Conservation (phyloP, 768 basidiomycete genomes). For the Podaxis pistillaris region DNA sequence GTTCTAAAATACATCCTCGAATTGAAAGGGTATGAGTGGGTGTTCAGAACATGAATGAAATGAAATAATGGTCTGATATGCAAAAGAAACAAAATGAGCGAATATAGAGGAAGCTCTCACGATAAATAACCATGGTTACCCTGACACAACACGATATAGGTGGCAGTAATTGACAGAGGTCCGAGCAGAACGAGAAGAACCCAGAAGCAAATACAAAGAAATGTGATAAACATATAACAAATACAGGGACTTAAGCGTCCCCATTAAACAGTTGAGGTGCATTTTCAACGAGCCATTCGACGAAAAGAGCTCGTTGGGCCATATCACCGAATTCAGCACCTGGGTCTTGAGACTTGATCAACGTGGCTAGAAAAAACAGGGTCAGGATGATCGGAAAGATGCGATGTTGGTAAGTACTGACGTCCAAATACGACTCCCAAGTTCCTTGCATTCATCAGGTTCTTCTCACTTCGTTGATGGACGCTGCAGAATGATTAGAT, state of each 20-base stretch:
- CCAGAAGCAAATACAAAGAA: constrained; percentile 11
- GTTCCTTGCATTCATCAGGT: constrained; percentile 94
- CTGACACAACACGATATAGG: constrained; percentile 10
- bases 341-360: constrained; percentile 88
- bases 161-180: neutral
- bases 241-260: constrained; percentile 19
- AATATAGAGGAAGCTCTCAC: neutral
- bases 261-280: constrained; percentile 54
- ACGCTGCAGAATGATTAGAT: constrained; percentile 42
- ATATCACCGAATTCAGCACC: constrained; percentile 94
- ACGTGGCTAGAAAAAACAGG: constrained; percentile 62
- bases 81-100: neutral
- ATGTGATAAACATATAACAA: constrained; percentile 22
- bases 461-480: constrained; percentile 62
- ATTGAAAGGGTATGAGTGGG: constrained; percentile 9
- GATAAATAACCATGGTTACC: constrained; percentile 15
- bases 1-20: constrained; percentile 12
- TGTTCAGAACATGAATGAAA: constrained; percentile 12
- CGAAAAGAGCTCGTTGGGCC: constrained; percentile 90
- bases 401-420: constrained; percentile 42
- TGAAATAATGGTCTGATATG: constrained; percentile 9
- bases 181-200: constrained; percentile 2
- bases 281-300: constrained; percentile 96
- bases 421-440: constrained; percentile 98
- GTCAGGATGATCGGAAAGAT: neutral